A percentile compares a stretch with the other conserved stretches of the same genome.
These are phyloP conservation scores for Eucalyptus pauciflora DNA, from an alignment of 345 rosid genomes.

Conservation along the genomic window DNA sequence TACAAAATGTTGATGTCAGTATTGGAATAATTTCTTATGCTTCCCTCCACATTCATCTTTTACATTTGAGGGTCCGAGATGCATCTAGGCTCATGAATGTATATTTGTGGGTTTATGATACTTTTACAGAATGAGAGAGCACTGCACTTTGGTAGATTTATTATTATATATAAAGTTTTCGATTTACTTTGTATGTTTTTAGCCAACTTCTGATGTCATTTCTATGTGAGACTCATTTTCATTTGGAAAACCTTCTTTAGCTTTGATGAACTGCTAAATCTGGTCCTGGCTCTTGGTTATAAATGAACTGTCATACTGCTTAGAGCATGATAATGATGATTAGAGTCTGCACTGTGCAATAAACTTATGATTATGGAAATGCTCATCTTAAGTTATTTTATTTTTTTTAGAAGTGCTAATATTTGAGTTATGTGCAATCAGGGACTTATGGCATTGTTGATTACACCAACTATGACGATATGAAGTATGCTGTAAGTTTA, in stretches of 20 bases:
- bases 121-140: neutral
- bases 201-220: neutral
- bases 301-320: neutral
- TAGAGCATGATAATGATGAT: neutral
- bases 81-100: neutral
- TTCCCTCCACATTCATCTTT: neutral
- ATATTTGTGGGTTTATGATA: neutral
- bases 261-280: neutral
- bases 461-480: constrained; percentile 86
- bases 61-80: neutral
- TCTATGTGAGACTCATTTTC: neutral
- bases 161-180: neutral
- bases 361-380: neutral
- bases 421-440: constrained; percentile 5
- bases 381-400: neutral
- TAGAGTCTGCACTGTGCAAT: neutral
- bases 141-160: neutral
- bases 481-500: constrained; percentile 88
- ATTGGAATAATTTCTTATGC: neutral
- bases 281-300: neutral
- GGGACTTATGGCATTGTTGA: constrained; percentile 92
- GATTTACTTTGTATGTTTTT: neutral
- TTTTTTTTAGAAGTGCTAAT: neutral
- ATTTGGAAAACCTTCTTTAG: neutral
- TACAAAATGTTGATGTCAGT: neutral